Percentiles rank a stretch among this genome's conserved stretches.
Conservation (phyloP, 2,329 filamentous ascomycete genomes). For the Falciphora oryzae region DNA sequence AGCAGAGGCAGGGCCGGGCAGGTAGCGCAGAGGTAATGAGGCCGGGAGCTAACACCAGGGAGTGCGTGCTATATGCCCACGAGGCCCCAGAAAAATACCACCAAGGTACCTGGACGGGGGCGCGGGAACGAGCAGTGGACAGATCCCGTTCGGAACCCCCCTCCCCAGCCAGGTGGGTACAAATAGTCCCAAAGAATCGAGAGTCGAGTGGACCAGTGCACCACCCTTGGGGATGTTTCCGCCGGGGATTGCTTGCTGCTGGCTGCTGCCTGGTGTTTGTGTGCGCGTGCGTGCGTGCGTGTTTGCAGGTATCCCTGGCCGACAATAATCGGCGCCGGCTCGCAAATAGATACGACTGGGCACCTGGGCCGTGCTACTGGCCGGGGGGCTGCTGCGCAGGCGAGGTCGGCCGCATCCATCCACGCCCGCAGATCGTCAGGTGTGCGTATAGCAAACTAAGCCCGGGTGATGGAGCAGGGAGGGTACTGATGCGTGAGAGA, state of each 20-base stretch:
- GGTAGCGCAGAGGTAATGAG: background rate
- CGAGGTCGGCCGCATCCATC: background rate
- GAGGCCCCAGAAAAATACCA: background rate
- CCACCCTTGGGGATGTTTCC: background rate
- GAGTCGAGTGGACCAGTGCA: background rate
- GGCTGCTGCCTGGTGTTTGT: background rate
- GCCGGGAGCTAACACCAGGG: background rate
- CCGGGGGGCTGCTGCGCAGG: background rate
- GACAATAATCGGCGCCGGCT: background rate
- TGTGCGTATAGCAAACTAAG: slow-evolving; percentile 1
- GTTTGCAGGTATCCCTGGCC: slow-evolving; percentile 1
- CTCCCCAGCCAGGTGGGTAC: background rate
- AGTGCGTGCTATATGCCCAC: background rate
- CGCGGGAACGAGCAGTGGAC: background rate
- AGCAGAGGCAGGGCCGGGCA: background rate
- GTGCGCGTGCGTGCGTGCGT: background rate
- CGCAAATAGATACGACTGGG: background rate
- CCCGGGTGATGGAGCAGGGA: background rate
- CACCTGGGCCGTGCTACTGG: background rate
- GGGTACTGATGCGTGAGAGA: background rate
- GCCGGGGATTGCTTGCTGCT: background rate
- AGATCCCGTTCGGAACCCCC: background rate
- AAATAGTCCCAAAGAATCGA: background rate
- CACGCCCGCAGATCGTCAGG: background rate
- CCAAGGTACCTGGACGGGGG: background rate